Percentiles rank a stretch among this genome's conserved stretches.
Evolutionary conservation across 2,329 filamentous ascomycete species (phyloP).

Genomic region (Nannizziopsis barbatae): DNA sequence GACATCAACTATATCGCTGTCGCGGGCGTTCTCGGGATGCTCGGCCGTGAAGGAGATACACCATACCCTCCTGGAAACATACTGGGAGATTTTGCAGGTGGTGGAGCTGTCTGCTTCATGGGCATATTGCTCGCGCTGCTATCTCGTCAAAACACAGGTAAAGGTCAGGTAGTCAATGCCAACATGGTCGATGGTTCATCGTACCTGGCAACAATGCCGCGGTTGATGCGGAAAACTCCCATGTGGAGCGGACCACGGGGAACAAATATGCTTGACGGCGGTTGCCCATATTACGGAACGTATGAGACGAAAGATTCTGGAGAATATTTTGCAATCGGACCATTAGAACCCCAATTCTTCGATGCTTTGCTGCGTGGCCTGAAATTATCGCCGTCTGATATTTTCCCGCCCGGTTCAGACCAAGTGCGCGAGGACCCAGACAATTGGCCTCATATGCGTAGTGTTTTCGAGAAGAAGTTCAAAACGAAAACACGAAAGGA

Average conservation of each 20-base stretch:
- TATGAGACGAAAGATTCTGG: constrained; percentile 69
- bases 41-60: constrained; percentile 57
- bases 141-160: constrained; percentile 50
- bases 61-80: constrained; percentile 76
- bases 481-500: constrained; percentile 57
- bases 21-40: constrained; percentile 62
- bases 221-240: constrained; percentile 53
- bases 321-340: constrained; percentile 75
- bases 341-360: constrained; percentile 82
- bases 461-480: constrained; percentile 54
- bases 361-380: constrained; percentile 55
- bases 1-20: constrained; percentile 96
- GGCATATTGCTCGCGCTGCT: constrained; percentile 73
- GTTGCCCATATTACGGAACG: constrained; percentile 77
- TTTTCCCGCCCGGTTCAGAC: constrained; percentile 39
- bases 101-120: constrained; percentile 68
- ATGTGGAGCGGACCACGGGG: constrained; percentile 57
- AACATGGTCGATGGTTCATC: constrained; percentile 91
- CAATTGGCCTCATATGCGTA: constrained; percentile 57
- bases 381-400: constrained; percentile 40
- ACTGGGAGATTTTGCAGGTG: constrained; percentile 82
- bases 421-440: constrained; percentile 47
- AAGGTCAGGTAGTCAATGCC: constrained; percentile 80
- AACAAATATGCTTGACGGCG: constrained; percentile 69
- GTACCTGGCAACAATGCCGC: constrained; percentile 67